Percentiles rank a stretch among this genome's conserved stretches.
Conservation (phyloP, 176 grass and related monocot genomes). For the Carex parvula region DNA sequence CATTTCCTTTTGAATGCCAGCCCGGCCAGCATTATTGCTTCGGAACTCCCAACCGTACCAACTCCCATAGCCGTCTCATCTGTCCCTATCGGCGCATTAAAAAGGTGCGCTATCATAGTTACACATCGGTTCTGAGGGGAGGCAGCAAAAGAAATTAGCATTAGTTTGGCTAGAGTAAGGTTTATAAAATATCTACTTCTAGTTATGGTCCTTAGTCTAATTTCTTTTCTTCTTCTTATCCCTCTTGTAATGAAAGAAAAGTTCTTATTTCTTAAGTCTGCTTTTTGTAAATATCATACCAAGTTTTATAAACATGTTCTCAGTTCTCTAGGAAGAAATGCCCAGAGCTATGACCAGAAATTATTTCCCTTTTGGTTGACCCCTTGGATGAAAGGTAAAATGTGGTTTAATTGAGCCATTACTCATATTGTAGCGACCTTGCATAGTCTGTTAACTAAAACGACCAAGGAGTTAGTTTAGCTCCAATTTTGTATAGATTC, state of each 20-base stretch:
- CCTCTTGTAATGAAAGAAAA: not conserved
- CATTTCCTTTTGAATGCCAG: conserved; percentile 85
- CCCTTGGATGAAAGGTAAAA: not conserved
- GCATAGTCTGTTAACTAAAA: not conserved
- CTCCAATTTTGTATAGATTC: not conserved
- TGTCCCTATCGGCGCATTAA: conserved; percentile 54
- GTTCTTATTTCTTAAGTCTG: not conserved
- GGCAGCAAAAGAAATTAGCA: conserved; percentile 18
- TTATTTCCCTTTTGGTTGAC: not conserved
- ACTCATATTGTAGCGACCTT: not conserved
- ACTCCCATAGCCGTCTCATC: conserved; percentile 59
- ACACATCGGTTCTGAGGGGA: conserved; percentile 67
- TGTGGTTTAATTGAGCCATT: not conserved
- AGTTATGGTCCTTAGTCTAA: not conserved
- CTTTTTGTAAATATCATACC: not conserved
- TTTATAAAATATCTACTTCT: not conserved
- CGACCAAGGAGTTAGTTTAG: not conserved
- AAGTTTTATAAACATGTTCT: not conserved
- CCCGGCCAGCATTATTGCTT: conserved; percentile 83
- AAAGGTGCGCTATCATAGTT: conserved; percentile 80
- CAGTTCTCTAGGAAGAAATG: not conserved
- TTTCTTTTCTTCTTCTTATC: not conserved
- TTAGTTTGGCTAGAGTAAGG: not conserved
- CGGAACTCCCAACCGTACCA: conserved; percentile 62
- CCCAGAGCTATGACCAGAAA: not conserved